Evolutionary conservation across 805 yeast species (phyloP).

Genomic region (Metahyphopichia silvanorum): DNA sequence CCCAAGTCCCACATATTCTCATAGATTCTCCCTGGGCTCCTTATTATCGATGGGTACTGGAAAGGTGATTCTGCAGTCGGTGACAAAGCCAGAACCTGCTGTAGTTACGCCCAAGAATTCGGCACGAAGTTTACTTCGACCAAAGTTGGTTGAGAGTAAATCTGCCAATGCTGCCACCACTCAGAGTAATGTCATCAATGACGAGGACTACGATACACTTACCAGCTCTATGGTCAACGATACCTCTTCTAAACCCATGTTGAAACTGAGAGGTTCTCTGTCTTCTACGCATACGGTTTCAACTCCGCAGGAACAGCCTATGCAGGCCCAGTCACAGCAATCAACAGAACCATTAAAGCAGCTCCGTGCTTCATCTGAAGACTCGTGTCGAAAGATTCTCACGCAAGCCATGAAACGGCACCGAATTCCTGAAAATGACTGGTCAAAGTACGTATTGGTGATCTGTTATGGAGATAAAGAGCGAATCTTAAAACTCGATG

Average conservation of each 20-base stretch:
- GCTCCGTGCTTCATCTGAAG: constrained; percentile 81
- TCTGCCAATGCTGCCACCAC: constrained; percentile 7
- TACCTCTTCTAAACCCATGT: constrained; percentile 9
- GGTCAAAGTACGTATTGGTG: constrained; percentile 85
- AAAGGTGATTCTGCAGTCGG: constrained; percentile 28
- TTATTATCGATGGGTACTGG: constrained; percentile 42
- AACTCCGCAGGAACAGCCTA: neutral
- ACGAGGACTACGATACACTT: constrained; percentile 1
- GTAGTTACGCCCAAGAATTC: neutral
- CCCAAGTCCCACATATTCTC: constrained; percentile 27
- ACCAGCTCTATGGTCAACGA: neutral
- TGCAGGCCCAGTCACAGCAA: constrained; percentile 3
- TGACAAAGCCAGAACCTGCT: constrained; percentile 13
- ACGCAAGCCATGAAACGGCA: constrained; percentile 89
- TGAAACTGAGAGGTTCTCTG: constrained; percentile 14
- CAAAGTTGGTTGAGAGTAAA: constrained; percentile 22
- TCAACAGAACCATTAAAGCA: constrained; percentile 72
- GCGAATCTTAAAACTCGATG: constrained; percentile 75
- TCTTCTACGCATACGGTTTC: constrained; percentile 24
- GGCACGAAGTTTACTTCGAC: constrained; percentile 6
- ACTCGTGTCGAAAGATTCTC: constrained; percentile 82
- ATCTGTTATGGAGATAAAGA: constrained; percentile 91
- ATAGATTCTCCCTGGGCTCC: constrained; percentile 36
- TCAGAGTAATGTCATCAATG: neutral
- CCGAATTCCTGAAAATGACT: constrained; percentile 70